Evolutionary conservation across 2,329 filamentous ascomycete genomes (phyloP), one percentile per base, ranked within the genome.

Genomic region (Pestalotiopsis sp.): DNA sequence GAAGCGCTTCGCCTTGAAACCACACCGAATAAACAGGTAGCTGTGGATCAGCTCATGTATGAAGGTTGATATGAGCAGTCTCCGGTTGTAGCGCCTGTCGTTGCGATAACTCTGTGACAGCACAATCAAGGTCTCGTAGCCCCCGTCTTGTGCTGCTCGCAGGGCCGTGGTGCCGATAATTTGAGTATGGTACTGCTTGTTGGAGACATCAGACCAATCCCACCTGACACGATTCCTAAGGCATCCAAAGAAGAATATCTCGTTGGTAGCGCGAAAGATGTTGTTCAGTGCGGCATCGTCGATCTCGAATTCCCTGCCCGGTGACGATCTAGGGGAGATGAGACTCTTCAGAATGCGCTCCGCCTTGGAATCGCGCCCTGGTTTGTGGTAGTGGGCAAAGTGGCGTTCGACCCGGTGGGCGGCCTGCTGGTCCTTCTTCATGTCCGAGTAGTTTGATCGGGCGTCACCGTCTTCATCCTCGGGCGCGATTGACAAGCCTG

Each of bases 31-130:
- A 71, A 91, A 91, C 17, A 91, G 80, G 74, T 90, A 91, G 77
- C 88, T 89, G 78, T 91, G 89, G 62, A 91, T 89, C 72, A 91
- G 84, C 78, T 92, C 90, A 74, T 91, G 90, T 61, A 92, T 74
- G 71, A 92, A 91, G 0, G 89, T 90, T 6, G 87, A 88, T 63
- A 91, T 89, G 67, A 91, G 82, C 17, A 91, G 81, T 6, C 88
- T 82, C 4, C 89, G 80, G 75, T 88, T 89, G 76, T 89, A 91
- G 63, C 81, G 82, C 14, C 78, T 82, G 71, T 87, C 82, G 52
- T 80, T 81, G n/a, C 91, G 82, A 14, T 91, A 88, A 0, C 87
- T 85, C 2, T 83, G 82, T 3, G 88, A 91, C 13, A 91, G 79
- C 4, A 90, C 85, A 64, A 92, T 89, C 31, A 90, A 80, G 1